Percentiles rank a stretch among this genome's conserved stretches.
Evolutionary conservation across 805 yeast genomes (phyloP).

Genomic region (Clavispora carvajalis): DNA sequence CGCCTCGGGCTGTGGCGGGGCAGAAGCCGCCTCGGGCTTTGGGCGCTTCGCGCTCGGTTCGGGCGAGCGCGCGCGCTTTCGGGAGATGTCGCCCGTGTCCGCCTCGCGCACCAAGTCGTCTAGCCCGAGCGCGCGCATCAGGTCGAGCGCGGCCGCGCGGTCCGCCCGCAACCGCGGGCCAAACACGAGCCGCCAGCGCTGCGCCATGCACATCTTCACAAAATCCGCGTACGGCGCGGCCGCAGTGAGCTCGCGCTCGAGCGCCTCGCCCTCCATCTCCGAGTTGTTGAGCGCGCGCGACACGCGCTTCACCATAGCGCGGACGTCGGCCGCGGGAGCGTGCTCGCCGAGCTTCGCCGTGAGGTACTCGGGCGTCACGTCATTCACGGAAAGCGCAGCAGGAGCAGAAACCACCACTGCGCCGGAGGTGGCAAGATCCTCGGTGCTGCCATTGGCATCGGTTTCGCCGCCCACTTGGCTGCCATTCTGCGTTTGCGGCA

Average conservation of each 20-base stretch:
- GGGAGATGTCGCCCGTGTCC: not conserved
- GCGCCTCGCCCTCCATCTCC: slow-evolving; percentile 5
- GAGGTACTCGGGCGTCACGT: not conserved
- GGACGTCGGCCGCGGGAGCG: not conserved
- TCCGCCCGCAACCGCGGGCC: slow-evolving; percentile 40
- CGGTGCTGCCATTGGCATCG: not conserved
- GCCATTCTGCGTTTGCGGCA: too few relatives aligned
- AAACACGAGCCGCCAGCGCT: slow-evolving; percentile 51
- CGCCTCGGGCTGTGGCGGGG: too few relatives aligned
- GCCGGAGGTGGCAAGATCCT: not conserved
- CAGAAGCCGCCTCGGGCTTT: too few relatives aligned
- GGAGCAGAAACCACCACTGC: not conserved
- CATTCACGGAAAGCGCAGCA: not conserved
- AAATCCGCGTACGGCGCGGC: slow-evolving; percentile 27
- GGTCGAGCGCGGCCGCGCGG: slow-evolving; percentile 31
- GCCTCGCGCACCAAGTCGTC: slow-evolving; percentile 6
- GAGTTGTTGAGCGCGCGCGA: not conserved
- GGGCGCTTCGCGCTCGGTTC: not conserved
- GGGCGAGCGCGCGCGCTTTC: not conserved
- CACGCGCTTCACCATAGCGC: not conserved
- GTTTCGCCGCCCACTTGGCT: not conserved
- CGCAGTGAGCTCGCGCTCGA: slow-evolving; percentile 3
- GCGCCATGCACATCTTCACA: slow-evolving; percentile 44
- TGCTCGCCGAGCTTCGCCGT: not conserved
- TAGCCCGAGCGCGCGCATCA: slow-evolving; percentile 42